Base-by-base conservation (phyloP, 2,329 filamentous ascomycete genomes). In the Aspergillus aculeatinus region DNA sequence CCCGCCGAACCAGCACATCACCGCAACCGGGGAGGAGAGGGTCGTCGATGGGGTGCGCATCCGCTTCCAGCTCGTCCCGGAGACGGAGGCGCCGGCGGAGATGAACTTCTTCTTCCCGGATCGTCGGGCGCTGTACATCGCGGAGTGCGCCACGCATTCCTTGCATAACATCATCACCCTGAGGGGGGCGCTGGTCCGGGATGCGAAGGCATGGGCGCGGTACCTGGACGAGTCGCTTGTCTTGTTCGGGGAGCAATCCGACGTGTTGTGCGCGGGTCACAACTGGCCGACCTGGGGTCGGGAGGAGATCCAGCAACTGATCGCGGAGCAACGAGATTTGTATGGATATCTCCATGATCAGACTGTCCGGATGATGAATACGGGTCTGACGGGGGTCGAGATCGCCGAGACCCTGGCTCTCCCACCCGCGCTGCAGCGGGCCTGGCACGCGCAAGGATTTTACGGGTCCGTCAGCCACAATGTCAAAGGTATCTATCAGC, bases 91-190 rank as follows among this genome's bases (percentile, higher is more conserved):
- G 1, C 79, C 77, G 0, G 67, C 77, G 0, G 78, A 80, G 63
- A 69, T 81, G 60, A 77, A 78, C 59, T 70, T 81, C 48, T 72
- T 74, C 54, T 76, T 81, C 47, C 77, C 78, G 3, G 60, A 76
- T 7, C 66, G 71, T 39, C 63, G 63, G 6, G 76, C 78, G 1
- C 64, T 81, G 0, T 77, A 68, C 57, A 70, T 77, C 10, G 68
- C 77, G 0, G 79, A 80, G 62, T 70, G 66, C 31, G 74, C 76
- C 3, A 79, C 76, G 1, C 72, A 80, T 56, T 70, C 63, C 14
- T 62, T 80, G 59, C 78, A 80, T 63, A 80, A 80, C 60, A 74
- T 80, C 59, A 61, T 74, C 5, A 80, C 78, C 0, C 68, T 79
- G 14, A 72, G 78, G 1, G 79, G 79, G 2, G 77, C 77, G 2